These are phyloP conservation scores for Colletotrichum sp. DNA, from an alignment of 2,329 filamentous ascomycete species.

Conservation along the genomic window DNA sequence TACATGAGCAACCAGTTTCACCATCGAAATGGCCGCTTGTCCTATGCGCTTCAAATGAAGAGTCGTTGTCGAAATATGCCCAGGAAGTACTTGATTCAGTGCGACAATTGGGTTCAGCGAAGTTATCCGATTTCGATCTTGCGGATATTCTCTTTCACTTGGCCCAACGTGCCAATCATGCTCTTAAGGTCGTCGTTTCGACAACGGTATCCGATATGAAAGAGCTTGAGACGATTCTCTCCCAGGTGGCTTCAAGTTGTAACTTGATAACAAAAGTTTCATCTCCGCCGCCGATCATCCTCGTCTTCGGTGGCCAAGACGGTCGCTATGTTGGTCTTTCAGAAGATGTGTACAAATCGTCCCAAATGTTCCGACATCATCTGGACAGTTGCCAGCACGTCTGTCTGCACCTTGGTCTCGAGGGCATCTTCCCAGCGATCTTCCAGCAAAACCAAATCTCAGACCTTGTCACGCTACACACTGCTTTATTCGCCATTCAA, in stretches of 20 bases:
- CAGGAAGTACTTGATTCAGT: neutral
- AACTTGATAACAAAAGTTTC: neutral
- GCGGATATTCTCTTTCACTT: neutral
- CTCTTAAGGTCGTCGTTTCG: neutral
- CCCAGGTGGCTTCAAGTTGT: neutral
- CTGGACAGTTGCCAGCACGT: conserved; percentile 37
- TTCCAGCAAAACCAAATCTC: conserved; percentile 26
- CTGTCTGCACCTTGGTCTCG: conserved; percentile 26
- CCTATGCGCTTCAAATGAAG: neutral
- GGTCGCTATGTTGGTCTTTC: neutral
- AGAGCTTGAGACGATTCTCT: neutral
- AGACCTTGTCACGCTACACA: conserved; percentile 36
- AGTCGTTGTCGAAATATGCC: neutral
- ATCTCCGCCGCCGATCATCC: conserved; percentile 26
- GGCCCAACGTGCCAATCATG: neutral
- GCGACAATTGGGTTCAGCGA: neutral
- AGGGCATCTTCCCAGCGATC: conserved; percentile 33
- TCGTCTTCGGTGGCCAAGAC: conserved; percentile 43
- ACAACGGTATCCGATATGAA: neutral
- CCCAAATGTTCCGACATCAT: conserved; percentile 27
- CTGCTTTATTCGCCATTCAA: conserved; percentile 22
- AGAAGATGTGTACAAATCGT: conserved; percentile 15
- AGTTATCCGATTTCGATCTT: neutral
- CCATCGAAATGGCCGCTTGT: neutral
- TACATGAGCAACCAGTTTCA: neutral